These are phyloP conservation scores for Hyphodiscus hymeniophilus DNA, from an alignment of 495 filamentous ascomycete species.

Conservation along the genomic window DNA sequence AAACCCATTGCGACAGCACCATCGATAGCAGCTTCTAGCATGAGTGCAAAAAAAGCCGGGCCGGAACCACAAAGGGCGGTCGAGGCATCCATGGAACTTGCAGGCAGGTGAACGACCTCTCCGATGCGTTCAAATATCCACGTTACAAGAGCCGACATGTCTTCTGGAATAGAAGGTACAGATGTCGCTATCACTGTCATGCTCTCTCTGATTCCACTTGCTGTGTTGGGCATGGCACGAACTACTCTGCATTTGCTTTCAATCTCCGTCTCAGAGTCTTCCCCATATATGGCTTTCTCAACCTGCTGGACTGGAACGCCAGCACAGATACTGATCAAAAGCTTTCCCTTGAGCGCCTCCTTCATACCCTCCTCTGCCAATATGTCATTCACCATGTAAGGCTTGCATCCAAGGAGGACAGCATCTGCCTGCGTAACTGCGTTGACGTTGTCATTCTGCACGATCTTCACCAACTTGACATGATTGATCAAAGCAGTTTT, in stretches of 20 bases:
- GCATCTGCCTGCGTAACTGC: constrained; percentile 17
- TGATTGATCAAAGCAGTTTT: constrained; percentile 47
- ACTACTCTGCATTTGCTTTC: constrained; percentile 48
- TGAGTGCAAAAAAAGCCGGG: constrained; percentile 70
- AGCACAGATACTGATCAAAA: constrained; percentile 77
- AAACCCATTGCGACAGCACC: constrained; percentile 76
- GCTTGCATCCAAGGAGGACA: constrained; percentile 70
- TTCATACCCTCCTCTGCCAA: constrained; percentile 56
- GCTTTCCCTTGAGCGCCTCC: constrained; percentile 64
- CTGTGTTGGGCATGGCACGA: constrained; percentile 74
- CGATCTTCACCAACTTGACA: constrained; percentile 33
- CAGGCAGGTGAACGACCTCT: constrained; percentile 26
- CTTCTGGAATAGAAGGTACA: constrained; percentile 43
- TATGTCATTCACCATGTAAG: constrained; percentile 61
- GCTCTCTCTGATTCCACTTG: constrained; percentile 57
- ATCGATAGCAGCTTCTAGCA: constrained; percentile 69
- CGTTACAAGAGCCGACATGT: constrained; percentile 47
- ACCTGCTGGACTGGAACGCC: constrained; percentile 67
- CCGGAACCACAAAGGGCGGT: constrained; percentile 73
- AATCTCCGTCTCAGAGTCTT: constrained; percentile 26
- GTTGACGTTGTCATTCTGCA: constrained; percentile 19
- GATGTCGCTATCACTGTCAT: constrained; percentile 73
- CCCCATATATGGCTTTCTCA: constrained; percentile 45
- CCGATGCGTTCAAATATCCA: constrained; percentile 62
- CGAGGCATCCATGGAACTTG: constrained; percentile 55